These are phyloP conservation scores for Scedosporium apiospermum DNA, from an alignment of 2,329 filamentous ascomycete genomes.

Conservation along the genomic window DNA sequence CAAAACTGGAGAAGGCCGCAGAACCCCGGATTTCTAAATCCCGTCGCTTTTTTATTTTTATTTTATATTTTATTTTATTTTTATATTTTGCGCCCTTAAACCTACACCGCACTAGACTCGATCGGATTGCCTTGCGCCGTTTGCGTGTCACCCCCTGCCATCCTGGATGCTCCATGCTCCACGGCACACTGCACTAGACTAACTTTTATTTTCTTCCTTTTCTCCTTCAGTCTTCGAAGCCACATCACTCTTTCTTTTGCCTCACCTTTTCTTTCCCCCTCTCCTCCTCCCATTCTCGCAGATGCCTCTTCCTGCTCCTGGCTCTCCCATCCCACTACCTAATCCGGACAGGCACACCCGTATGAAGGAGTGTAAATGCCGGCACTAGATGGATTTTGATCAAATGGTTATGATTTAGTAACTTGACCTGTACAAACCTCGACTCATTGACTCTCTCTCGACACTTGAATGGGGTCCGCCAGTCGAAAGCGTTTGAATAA, in stretches of 20 bases:
- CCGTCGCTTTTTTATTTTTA: not conserved
- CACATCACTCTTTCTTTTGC: not conserved
- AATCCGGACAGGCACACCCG: not conserved
- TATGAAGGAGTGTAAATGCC: constrained; percentile 1
- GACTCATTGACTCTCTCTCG: not conserved
- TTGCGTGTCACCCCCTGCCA: not conserved
- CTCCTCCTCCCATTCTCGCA: not conserved
- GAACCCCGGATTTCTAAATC: not conserved
- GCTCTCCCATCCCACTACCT: not conserved
- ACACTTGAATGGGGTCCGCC: not conserved
- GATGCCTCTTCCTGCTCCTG: not conserved
- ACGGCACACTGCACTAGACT: not conserved
- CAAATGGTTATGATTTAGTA: not conserved
- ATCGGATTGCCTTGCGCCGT: not conserved
- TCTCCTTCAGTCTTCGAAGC: not conserved
- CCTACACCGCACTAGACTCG: not conserved
- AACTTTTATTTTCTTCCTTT: not conserved
- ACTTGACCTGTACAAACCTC: not conserved
- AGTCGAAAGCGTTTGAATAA: not conserved
- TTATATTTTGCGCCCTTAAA: not conserved
- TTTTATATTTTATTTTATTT: not conserved
- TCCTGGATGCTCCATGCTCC: not conserved
- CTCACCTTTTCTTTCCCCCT: not conserved
- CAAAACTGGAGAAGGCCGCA: constrained; percentile 2
- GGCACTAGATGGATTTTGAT: not conserved